Base-by-base conservation (phyloP, 352 stramenopile genomes). In the Detonula confervacea region DNA sequence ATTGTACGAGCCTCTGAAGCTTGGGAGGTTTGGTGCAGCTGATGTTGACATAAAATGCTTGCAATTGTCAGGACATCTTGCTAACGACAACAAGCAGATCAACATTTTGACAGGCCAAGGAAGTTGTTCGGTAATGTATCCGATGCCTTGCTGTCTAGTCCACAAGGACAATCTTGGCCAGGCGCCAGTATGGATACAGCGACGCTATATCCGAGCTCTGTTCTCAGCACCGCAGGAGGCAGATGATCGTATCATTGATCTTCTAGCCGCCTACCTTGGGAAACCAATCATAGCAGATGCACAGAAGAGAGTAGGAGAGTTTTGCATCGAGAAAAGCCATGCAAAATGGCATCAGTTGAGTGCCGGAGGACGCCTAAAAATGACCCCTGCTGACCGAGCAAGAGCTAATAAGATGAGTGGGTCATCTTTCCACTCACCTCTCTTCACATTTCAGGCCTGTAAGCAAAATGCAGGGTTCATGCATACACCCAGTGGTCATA, bases 11-110 rank as follows among this genome's bases (percentile, higher is more conserved):
- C 7, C 5, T 8, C 51, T 60, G 2, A 18, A 60, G 22, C 51
- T 60, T 12, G 22, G 22, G 14, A 14, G 20, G 2, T 18, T 7
- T 2, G 39, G 2, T 9, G 12, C 11, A 7, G n/a, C 47, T 2
- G 47, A 60, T 39, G 6, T 60, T 60, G 25, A 37, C 14, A 24
- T 27, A 20, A 39, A 18, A 37, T 60, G 22, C 51, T 20, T 39
- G 2, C 51, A 60, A 35, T 4, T 37, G 2, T 39, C 25, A 16
- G 51, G 51, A 22, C 8, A 39, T 16, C 1, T 39, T 6, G 5
- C 51, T 1, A 60, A 60, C 16, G 51, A 60, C 27, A 30, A 30
- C 11, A 60, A 60, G 16, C 51, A 60, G 18, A 30, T 60, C 20
- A 35, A 39, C 25, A 60, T 60, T 6, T 30, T 60, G 4, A 60